Conservation (phyloP, 2,329 filamentous ascomycete genomes). For the Eurotiales sp. region DNA sequence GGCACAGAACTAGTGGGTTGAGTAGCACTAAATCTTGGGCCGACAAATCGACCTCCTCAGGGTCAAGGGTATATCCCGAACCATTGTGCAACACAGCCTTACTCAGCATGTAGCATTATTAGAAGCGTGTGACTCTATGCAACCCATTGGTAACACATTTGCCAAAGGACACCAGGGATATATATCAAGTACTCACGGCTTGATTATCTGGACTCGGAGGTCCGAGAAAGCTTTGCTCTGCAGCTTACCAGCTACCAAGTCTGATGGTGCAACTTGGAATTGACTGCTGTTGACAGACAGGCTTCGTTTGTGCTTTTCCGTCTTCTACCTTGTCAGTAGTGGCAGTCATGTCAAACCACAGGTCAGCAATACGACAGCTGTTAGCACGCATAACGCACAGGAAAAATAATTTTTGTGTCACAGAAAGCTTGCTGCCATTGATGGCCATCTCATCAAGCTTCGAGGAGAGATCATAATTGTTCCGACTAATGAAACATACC, state of each 20-base stretch:
- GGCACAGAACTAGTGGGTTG: too few relatives aligned
- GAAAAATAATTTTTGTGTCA: too few relatives aligned
- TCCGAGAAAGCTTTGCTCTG: not conserved
- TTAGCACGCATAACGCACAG: too few relatives aligned
- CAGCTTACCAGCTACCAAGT: too few relatives aligned
- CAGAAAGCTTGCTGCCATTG: too few relatives aligned
- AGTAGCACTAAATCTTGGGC: too few relatives aligned
- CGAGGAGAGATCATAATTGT: conserved; percentile 2
- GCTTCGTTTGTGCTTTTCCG: too few relatives aligned
- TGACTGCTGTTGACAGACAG: too few relatives aligned
- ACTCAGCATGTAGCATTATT: not conserved
- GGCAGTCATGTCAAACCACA: not conserved
- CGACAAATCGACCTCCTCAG: too few relatives aligned
- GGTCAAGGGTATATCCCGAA: too few relatives aligned
- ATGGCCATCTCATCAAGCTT: conserved; percentile 8
- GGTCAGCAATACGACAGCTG: not conserved
- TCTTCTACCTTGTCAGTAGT: not conserved
- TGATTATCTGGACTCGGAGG: not conserved
- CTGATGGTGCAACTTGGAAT: too few relatives aligned
- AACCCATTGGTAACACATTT: not conserved
- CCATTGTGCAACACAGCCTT: conserved; percentile 5
- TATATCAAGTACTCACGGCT: not conserved
- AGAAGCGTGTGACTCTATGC: not conserved
- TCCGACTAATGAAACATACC: conserved; percentile 1
- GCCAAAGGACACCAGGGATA: not conserved